Evolutionary conservation across 129 eudicot species (phyloP).

Genomic region (Tagetes erecta): DNA sequence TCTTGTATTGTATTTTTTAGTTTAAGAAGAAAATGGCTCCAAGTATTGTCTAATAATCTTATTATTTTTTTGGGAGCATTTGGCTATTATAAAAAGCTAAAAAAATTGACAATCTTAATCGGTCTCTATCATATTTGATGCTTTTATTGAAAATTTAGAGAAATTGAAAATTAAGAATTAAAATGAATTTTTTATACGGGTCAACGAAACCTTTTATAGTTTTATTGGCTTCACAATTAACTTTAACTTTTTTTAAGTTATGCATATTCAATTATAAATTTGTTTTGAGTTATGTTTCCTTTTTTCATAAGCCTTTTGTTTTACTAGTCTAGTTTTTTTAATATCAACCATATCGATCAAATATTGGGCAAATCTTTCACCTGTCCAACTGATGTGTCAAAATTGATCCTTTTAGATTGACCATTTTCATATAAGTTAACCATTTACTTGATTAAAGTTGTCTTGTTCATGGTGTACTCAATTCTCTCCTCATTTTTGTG

Average conservation of each 20-base stretch:
- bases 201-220: too few relatives aligned
- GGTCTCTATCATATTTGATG: too few relatives aligned
- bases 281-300: neutral
- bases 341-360: conserved; percentile 26
- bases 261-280: neutral
- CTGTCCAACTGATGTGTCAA: conserved; percentile 34
- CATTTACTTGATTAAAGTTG: conserved; percentile 18
- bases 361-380: conserved; percentile 26
- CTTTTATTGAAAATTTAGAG: too few relatives aligned
- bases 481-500: conserved; percentile 35
- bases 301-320: neutral
- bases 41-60: too few relatives aligned
- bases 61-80: too few relatives aligned
- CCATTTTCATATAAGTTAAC: conserved; percentile 24
- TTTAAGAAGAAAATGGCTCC: too few relatives aligned
- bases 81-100: too few relatives aligned
- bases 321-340: neutral
- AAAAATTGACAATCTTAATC: too few relatives aligned
- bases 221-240: too few relatives aligned
- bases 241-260: neutral
- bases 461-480: conserved; percentile 23
- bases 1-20: too few relatives aligned
- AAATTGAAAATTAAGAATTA: too few relatives aligned
- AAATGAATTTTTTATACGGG: too few relatives aligned
- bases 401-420: conserved; percentile 32